These are phyloP conservation scores for Botrytis tulipae DNA, from an alignment of 2,329 filamentous ascomycete species.

Conservation along the genomic window DNA sequence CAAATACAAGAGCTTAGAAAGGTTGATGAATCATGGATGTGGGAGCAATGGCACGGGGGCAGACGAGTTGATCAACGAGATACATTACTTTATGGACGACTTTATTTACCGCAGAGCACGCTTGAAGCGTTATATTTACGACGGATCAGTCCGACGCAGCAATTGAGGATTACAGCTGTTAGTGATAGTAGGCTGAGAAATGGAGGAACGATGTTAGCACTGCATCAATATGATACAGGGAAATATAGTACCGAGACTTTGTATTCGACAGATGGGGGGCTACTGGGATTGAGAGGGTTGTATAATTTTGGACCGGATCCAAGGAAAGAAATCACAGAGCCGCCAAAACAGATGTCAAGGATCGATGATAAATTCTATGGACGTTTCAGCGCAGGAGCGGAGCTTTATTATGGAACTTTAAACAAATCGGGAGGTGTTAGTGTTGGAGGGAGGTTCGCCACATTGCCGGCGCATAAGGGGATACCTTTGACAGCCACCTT, in stretches of 20 bases:
- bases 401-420: slow-evolving; percentile 91
- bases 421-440: slow-evolving; percentile 94
- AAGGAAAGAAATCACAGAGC: slow-evolving; percentile 30
- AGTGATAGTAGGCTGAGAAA: slow-evolving; percentile 69
- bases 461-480: slow-evolving; percentile 73
- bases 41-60: slow-evolving; percentile 54
- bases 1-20: slow-evolving; percentile 66
- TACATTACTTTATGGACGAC: slow-evolving; percentile 70
- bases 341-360: slow-evolving; percentile 25
- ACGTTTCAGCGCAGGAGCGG: slow-evolving; percentile 85
- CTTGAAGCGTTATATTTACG: slow-evolving; percentile 84
- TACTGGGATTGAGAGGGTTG: slow-evolving; percentile 82
- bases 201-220: slow-evolving; percentile 70
- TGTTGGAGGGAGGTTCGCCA: slow-evolving; percentile 84
- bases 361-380: slow-evolving; percentile 65
- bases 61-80: slow-evolving; percentile 49
- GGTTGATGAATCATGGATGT: slow-evolving; percentile 50
- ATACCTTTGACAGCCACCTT: slow-evolving; percentile 92
- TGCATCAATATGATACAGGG: slow-evolving; percentile 79
- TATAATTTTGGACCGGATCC: slow-evolving; percentile 77
- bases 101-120: slow-evolving; percentile 80
- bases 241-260: slow-evolving; percentile 88
- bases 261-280: slow-evolving; percentile 85
- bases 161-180: slow-evolving; percentile 77
- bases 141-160: slow-evolving; percentile 71